A percentile compares a stretch with the other conserved stretches of the same genome.
These are phyloP conservation scores for Raffaelea deltoideospora DNA, from an alignment of 2,329 filamentous ascomycete genomes.

Conservation along the genomic window DNA sequence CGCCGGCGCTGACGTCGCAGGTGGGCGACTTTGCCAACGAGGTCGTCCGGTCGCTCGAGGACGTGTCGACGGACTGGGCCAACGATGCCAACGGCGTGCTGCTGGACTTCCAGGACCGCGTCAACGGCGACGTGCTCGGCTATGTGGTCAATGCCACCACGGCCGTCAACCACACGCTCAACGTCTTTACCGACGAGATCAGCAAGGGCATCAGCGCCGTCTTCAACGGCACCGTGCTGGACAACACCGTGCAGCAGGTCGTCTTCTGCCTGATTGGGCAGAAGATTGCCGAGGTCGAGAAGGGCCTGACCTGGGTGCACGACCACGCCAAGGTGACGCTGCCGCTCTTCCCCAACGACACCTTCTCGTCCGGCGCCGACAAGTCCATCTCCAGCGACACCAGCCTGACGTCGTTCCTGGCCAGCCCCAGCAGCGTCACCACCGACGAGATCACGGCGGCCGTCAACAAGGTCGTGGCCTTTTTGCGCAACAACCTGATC, in stretches of 20 bases:
- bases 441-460: slow-evolving; percentile 71
- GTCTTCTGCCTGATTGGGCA: slow-evolving; percentile 76
- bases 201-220: slow-evolving; percentile 55
- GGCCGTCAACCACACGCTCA: slow-evolving; percentile 75
- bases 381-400: slow-evolving; percentile 42
- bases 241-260: slow-evolving; percentile 63
- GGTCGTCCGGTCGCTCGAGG: slow-evolving; percentile 57
- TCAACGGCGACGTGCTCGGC: slow-evolving; percentile 74
- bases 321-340: slow-evolving; percentile 74
- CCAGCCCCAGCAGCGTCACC: slow-evolving; percentile 57
- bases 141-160: slow-evolving; percentile 75
- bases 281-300: slow-evolving; percentile 73
- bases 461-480: slow-evolving; percentile 52
- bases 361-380: slow-evolving; percentile 67
- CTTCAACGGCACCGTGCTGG: slow-evolving; percentile 70
- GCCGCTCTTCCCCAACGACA: slow-evolving; percentile 62
- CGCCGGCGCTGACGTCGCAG: slow-evolving; percentile 58
- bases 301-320: slow-evolving; percentile 84
- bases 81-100: slow-evolving; percentile 61
- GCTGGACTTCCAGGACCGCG: slow-evolving; percentile 32
- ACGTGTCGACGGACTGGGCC: slow-evolving; percentile 64
- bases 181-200: slow-evolving; percentile 66
- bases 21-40: slow-evolving; percentile 68
- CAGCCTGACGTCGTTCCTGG: slow-evolving; percentile 54
- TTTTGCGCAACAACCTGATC: slow-evolving; percentile 52